These are phyloP conservation scores for Puccinia triticina DNA, from an alignment of 1,284 basidiomycete species.

Conservation along the genomic window DNA sequence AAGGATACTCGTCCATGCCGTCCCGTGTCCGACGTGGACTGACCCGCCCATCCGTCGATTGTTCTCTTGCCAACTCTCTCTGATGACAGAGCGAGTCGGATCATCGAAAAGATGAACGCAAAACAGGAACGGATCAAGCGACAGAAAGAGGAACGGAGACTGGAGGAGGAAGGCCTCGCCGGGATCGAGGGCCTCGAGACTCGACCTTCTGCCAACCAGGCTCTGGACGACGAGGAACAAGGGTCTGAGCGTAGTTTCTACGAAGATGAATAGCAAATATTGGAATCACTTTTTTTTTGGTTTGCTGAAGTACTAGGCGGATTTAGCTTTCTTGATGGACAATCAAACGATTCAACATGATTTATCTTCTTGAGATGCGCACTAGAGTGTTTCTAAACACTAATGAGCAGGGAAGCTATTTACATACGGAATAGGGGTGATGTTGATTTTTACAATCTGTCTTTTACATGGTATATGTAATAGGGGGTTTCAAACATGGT, in stretches of 20 bases:
- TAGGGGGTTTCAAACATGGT: no score
- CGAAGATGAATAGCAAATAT: slow-evolving; percentile 39
- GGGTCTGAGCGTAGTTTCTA: slow-evolving; percentile 49
- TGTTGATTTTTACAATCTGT: no score
- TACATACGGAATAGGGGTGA: neutral
- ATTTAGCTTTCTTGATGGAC: neutral
- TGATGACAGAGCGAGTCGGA: slow-evolving; percentile 20
- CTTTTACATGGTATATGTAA: no score
- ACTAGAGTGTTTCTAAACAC: neutral
- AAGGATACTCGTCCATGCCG: slow-evolving; percentile 65
- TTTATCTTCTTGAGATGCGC: neutral
- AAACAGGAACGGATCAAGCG: slow-evolving; percentile 40
- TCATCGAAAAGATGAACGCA: slow-evolving; percentile 49
- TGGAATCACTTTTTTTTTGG: no score
- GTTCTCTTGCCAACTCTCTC: neutral
- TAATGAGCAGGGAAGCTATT: neutral
- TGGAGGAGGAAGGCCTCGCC: slow-evolving; percentile 30
- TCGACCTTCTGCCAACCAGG: slow-evolving; percentile 1
- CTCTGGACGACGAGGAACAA: neutral
- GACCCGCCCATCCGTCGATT: neutral
- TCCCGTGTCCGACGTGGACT: neutral
- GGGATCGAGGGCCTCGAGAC: slow-evolving; percentile 47
- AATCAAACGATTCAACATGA: neutral
- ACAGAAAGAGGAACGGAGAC: slow-evolving; percentile 25
- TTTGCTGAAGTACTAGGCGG: no score